A percentile compares a stretch with the other conserved stretches of the same genome.
Conservation (phyloP, 768 basidiomycete genomes). For the Psilocybe tampanensis region DNA sequence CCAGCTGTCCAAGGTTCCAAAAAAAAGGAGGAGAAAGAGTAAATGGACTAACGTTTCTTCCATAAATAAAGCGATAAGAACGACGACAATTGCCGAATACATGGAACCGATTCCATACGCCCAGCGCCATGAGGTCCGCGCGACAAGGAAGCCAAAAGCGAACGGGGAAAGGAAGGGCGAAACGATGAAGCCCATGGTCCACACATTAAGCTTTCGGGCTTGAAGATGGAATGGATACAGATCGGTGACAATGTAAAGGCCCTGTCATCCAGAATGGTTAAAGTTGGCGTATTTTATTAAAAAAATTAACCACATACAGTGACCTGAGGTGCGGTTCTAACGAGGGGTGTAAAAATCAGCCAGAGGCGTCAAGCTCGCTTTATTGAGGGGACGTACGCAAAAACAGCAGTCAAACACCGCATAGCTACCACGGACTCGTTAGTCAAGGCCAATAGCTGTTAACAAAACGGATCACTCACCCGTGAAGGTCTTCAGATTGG, state of each 20-base stretch:
- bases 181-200: conserved; percentile 76
- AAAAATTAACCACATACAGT: conserved; percentile 37
- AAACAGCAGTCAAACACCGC: conserved; percentile 60
- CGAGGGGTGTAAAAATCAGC: not conserved
- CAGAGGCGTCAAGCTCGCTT: not conserved
- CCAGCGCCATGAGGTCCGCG: conserved; percentile 63
- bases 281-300: not conserved
- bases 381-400: conserved; percentile 40
- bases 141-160: conserved; percentile 69
- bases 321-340: conserved; percentile 64
- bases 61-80: conserved; percentile 59
- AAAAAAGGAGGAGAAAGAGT: not conserved
- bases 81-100: conserved; percentile 57
- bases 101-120: conserved; percentile 72
- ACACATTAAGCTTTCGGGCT: conserved; percentile 69
- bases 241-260: conserved; percentile 63
- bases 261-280: conserved; percentile 32
- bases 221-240: conserved; percentile 72
- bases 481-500: conserved; percentile 56
- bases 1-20: not conserved
- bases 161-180: conserved; percentile 69
- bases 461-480: conserved; percentile 35
- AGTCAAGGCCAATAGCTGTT: not conserved
- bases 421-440: conserved; percentile 36
- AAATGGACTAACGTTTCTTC: conserved; percentile 72